Base-by-base conservation (phyloP, 164 flowering plant genomes). In the Litsea cubeba region DNA sequence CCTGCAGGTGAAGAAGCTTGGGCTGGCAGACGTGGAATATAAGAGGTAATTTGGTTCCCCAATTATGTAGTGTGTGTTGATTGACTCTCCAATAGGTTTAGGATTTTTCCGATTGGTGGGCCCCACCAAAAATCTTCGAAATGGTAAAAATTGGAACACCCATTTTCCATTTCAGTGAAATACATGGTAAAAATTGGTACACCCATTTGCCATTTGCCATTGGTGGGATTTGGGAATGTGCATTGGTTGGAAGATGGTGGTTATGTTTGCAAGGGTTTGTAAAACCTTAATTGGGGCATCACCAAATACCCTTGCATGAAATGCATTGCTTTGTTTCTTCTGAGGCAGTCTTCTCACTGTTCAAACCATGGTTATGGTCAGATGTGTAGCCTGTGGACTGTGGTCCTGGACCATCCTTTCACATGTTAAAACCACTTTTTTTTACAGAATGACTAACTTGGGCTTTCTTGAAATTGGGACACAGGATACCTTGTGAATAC, bases 401-500 rank as follows among this genome's bases (percentile, higher is more conserved):
- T 40, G 46, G 8, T 8, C 12, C 72, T 12, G 58, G 20, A 24
- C 24, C 68, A 23, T 40, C 26, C 3, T 54, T 70, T 74, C 22
- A 79, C 89, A 92, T 93, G 80, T 94, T 62, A 84, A 40, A 8
- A 94, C 46, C 11, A 40, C 46, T 40, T n/a, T n/a, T n/a, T n/a
- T n/a, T n/a, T 7, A 25, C 2, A 23, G 5, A 25, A 1, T 12
- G 28, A 63, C 28, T 63, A 12, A 66, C 49, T 35, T 66, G 18
- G 50, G 40, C 50, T 28, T 62, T 69, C 11, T 57, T 65, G 3
- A 66, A 28, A 71, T 12, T 2, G 18, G 70, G 49, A 32, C 50
- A 22, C 93, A 95, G 97, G 79, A 83, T 93, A 20, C 91, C 92
- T 7, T 95, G 99, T 78, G 90, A 81, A 2, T 95, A 90, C 83